phyloP scores from a whole-genome alignment of 108 stramenopile genomes.

The Chaetoceros muelleri region DNA sequence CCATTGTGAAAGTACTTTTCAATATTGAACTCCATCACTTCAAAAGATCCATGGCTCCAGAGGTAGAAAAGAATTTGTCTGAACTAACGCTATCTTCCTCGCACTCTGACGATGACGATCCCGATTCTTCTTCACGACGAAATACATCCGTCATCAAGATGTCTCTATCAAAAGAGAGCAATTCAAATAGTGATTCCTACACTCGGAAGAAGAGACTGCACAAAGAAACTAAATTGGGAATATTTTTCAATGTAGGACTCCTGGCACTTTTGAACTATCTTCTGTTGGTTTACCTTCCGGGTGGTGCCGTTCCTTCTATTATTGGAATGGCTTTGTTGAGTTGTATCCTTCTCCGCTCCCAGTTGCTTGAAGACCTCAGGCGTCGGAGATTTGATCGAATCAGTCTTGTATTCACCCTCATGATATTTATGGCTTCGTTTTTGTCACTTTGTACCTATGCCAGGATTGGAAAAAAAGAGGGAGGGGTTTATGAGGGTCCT shows the following conservation, averaged over 20 bases:
- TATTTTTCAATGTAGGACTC: constrained; percentile 6
- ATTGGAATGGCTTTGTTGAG: constrained; percentile 21
- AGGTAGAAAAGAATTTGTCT: background rate
- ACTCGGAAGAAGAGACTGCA: constrained; percentile 2
- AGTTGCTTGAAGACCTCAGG: constrained; percentile 29
- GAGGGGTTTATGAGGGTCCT: constrained; percentile 34
- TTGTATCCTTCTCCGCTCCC: constrained; percentile 18
- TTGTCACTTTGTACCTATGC: constrained; percentile 21
- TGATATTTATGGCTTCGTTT: constrained; percentile 26
- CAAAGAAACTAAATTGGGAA: constrained; percentile 1
- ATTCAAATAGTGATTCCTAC: background rate
- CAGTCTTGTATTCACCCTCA: constrained; percentile 16
- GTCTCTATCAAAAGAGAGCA: background rate
- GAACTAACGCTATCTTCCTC: background rate
- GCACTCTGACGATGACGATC: background rate
- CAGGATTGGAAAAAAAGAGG: constrained; percentile 13
- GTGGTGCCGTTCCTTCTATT: constrained; percentile 6
- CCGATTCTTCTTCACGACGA: background rate
- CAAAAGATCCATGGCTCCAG: background rate
- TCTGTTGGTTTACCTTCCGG: constrained; percentile 18
- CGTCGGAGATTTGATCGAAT: constrained; percentile 31
- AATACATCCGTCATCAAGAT: background rate
- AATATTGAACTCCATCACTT: background rate
- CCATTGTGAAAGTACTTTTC: background rate
- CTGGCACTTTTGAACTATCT: constrained; percentile 27